These are phyloP conservation scores for Talaromyces sp. DNA, from an alignment of 2,329 filamentous ascomycete species.

Conservation along the genomic window DNA sequence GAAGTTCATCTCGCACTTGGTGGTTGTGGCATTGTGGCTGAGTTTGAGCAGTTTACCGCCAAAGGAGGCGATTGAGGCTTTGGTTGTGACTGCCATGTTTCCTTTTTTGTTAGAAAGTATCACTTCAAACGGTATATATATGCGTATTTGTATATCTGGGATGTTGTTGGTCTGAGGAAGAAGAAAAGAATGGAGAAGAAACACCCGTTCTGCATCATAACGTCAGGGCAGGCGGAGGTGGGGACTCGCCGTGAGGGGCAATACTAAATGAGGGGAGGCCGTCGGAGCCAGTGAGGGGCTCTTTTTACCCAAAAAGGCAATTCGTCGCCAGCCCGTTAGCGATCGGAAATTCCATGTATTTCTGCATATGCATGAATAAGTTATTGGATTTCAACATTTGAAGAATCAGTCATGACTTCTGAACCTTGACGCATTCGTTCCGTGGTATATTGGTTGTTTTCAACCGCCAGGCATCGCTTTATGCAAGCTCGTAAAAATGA, in stretches of 20 bases:
- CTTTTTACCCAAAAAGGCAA: background rate
- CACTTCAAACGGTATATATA: background rate
- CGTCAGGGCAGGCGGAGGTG: background rate
- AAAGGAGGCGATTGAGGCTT: constrained; percentile 82
- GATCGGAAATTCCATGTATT: too few species aligned
- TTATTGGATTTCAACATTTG: too few species aligned
- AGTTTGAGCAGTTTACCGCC: constrained; percentile 95
- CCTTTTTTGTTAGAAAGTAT: background rate
- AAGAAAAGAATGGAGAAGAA: background rate
- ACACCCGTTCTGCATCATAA: background rate
- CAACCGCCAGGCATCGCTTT: background rate
- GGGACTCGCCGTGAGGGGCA: constrained; percentile 3
- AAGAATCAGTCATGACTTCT: background rate
- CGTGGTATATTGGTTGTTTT: background rate
- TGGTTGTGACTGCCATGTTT: constrained; percentile 78
- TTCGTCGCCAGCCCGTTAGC: too few species aligned
- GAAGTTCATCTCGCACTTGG: constrained; percentile 82
- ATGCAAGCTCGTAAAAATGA: background rate
- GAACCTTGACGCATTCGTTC: background rate
- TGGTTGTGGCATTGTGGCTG: constrained; percentile 71
- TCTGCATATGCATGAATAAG: background rate
- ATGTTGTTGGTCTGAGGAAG: background rate
- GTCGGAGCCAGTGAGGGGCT: background rate
- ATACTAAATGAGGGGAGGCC: background rate
- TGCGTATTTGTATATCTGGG: background rate